These are phyloP conservation scores for Corchorus olitorius DNA, from an alignment of 345 rosid genomes.

Conservation along the genomic window DNA sequence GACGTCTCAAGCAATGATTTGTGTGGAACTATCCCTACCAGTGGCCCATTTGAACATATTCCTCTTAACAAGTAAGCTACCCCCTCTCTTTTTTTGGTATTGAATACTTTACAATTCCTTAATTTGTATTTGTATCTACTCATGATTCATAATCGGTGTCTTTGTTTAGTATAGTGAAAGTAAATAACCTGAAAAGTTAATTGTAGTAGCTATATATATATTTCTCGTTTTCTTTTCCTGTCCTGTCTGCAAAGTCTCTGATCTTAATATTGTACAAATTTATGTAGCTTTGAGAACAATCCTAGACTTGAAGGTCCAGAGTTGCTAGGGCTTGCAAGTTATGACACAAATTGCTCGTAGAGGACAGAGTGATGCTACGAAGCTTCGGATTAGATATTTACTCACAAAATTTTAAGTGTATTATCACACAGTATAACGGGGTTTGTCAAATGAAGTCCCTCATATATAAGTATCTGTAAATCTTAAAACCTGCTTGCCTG, in stretches of 20 bases:
- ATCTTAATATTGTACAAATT: slow-evolving; percentile 2
- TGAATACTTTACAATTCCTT: neutral
- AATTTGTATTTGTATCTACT: neutral
- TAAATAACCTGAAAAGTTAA: neutral
- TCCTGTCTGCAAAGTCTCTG: slow-evolving; percentile 6
- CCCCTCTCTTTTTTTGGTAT: neutral
- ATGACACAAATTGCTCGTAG: slow-evolving; percentile 85
- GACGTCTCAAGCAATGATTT: slow-evolving; percentile 87
- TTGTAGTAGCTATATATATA: neutral
- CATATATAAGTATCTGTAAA: slow-evolving; percentile 36
- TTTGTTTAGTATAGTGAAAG: too few species aligned
- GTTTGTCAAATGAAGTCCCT: slow-evolving; percentile 28
- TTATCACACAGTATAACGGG: slow-evolving; percentile 29
- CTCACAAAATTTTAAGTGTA: slow-evolving; percentile 17
- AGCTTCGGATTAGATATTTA: slow-evolving; percentile 20
- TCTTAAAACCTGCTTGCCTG: slow-evolving; percentile 13
- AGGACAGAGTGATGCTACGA: slow-evolving; percentile 8
- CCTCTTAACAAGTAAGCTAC: slow-evolving; percentile 76
- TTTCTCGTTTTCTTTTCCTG: neutral
- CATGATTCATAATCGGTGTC: neutral
- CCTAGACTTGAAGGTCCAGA: slow-evolving; percentile 93
- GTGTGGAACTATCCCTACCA: slow-evolving; percentile 96
- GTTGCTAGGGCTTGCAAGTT: slow-evolving; percentile 84
- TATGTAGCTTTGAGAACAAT: slow-evolving; percentile 83
- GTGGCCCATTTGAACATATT: slow-evolving; percentile 84